phyloP scores from a whole-genome alignment of 768 basidiomycete genomes.

The Mycena pura region DNA sequence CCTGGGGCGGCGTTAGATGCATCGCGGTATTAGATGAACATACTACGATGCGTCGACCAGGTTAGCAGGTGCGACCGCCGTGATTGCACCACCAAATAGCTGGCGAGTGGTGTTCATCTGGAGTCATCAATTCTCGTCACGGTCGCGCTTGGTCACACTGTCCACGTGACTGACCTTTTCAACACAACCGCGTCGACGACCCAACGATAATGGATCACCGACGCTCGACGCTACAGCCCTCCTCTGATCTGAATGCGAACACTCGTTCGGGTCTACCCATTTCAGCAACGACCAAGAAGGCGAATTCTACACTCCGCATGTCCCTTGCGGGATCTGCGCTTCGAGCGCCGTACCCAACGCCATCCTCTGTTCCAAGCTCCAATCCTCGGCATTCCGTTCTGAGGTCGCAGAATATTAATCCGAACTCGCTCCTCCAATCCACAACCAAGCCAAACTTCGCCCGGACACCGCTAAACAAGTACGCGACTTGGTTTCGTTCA shows the following conservation, averaged over 20 bases:
- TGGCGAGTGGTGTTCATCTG: constrained; percentile 45
- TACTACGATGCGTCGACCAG: constrained; percentile 89
- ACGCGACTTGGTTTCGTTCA: constrained; percentile 19
- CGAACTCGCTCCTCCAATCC: constrained; percentile 76
- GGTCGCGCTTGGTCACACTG: constrained; percentile 39
- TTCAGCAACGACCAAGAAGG: constrained; percentile 79
- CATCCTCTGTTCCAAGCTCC: constrained; percentile 12
- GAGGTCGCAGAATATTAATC: constrained; percentile 72
- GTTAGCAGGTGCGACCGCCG: constrained; percentile 55
- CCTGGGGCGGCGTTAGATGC: constrained; percentile 34
- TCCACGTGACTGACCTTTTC: neutral
- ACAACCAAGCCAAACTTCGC: constrained; percentile 70
- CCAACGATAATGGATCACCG: constrained; percentile 52
- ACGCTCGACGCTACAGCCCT: constrained; percentile 64
- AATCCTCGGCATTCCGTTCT: constrained; percentile 72
- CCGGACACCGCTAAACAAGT: constrained; percentile 79
- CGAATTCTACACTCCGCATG: constrained; percentile 61
- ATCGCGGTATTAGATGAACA: neutral
- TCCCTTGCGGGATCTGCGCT: constrained; percentile 80
- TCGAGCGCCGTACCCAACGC: constrained; percentile 57
- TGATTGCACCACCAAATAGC: constrained; percentile 91
- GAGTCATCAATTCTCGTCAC: constrained; percentile 29
- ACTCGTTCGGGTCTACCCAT: constrained; percentile 73
- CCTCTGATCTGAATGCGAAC: constrained; percentile 55
- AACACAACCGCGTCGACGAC: constrained; percentile 22